Percentiles rank a stretch among this genome's conserved stretches.
Evolutionary conservation across 176 grass and related monocot genomes (phyloP).

Genomic region (Alopecurus myosuroides): DNA sequence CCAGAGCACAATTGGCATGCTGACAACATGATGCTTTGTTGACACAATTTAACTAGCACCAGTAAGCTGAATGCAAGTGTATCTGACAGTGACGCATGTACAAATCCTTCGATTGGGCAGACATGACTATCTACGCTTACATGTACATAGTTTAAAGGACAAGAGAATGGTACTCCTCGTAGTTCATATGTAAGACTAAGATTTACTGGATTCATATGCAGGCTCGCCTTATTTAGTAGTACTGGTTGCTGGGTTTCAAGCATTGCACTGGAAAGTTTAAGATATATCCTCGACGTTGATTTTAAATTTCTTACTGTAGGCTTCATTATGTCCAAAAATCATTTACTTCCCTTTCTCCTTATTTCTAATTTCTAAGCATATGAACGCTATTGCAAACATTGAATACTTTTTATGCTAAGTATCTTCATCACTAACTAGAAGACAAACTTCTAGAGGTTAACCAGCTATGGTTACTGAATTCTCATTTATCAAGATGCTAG

Average conservation of each 20-base stretch:
- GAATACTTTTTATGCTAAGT: no score
- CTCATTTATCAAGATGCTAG: constrained; percentile 11
- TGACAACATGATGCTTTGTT: no score
- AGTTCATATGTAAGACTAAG: not conserved
- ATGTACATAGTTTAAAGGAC: no score
- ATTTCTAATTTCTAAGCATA: not conserved
- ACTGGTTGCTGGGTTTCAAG: not conserved
- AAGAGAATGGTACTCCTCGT: not conserved
- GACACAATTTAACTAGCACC: no score
- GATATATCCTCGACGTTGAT: not conserved
- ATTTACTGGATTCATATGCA: not conserved
- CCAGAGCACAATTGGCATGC: no score
- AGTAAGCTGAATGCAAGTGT: no score
- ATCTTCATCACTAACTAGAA: not conserved
- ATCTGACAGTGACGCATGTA: not conserved
- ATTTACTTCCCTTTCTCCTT: not conserved
- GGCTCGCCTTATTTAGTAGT: not conserved
- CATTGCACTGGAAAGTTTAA: not conserved
- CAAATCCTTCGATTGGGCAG: not conserved
- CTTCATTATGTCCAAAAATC: not conserved
- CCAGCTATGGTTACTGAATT: not conserved
- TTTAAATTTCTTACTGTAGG: not conserved
- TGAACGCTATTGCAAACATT: not conserved
- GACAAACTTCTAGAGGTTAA: no score
- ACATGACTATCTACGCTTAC: not conserved